Evolutionary conservation across 805 yeast species (phyloP).

Genomic region (Babjeviella inositovora): DNA sequence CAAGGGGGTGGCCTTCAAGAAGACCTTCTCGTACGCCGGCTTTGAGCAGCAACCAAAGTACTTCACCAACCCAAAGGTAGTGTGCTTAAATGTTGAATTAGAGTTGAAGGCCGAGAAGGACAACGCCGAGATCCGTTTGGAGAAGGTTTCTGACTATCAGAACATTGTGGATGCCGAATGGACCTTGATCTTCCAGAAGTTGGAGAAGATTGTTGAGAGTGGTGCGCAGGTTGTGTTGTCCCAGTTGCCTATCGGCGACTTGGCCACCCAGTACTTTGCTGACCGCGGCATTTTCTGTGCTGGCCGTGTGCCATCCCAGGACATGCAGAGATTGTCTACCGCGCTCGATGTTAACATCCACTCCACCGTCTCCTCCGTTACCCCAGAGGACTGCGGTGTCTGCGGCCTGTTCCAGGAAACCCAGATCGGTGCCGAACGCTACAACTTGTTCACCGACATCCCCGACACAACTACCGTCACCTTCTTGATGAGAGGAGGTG

Average conservation of each 20-base stretch:
- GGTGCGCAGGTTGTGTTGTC: conserved; percentile 92
- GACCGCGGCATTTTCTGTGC: conserved; percentile 95
- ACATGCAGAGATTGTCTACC: conserved; percentile 78
- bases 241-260: conserved; percentile 91
- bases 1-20: conserved; percentile 93
- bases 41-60: conserved; percentile 96
- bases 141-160: conserved; percentile 87
- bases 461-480: conserved; percentile 91
- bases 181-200: conserved; percentile 79
- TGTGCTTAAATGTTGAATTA: conserved; percentile 79
- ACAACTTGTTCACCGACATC: conserved; percentile 85
- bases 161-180: conserved; percentile 98
- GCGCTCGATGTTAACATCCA: conserved; percentile 93
- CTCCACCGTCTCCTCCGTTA: conserved; percentile 55
- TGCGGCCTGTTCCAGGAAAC: conserved; percentile 81
- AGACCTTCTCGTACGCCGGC: conserved; percentile 95
- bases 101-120: conserved; percentile 98
- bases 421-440: conserved; percentile 93
- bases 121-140: conserved; percentile 95
- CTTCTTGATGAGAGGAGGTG: conserved; percentile 87
- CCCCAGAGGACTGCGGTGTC: conserved; percentile 61
- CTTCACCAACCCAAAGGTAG: conserved; percentile 65
- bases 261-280: conserved; percentile 98
- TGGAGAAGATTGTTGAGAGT: conserved; percentile 64
- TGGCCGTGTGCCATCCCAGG: conserved; percentile 81